Evolutionary conservation across 2,329 filamentous ascomycete species (phyloP).

Genomic region (Knoxdaviesia proteae): DNA sequence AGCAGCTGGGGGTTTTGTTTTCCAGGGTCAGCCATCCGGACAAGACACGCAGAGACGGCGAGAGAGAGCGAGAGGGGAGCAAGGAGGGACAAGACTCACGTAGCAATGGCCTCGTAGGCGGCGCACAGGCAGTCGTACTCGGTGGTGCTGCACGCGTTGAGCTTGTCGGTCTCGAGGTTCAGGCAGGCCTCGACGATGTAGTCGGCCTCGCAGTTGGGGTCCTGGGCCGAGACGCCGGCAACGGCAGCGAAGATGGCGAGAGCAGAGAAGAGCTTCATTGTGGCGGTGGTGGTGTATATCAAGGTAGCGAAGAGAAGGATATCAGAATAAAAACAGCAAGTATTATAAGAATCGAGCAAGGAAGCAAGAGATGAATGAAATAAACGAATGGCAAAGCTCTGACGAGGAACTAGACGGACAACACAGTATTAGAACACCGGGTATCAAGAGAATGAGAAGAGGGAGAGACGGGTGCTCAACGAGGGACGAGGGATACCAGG

Average conservation of each 20-base stretch:
- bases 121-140: conserved; percentile 28
- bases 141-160: conserved; percentile 14
- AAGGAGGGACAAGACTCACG: conserved; percentile 14
- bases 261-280: conserved; percentile 24
- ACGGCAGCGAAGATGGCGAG: conserved; percentile 18
- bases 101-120: conserved; percentile 21
- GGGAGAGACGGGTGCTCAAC: neutral
- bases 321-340: conserved; percentile 3
- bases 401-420: too few species aligned
- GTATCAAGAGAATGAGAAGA: neutral
- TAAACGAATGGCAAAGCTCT: too few species aligned
- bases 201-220: conserved; percentile 18
- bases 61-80: neutral
- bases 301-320: conserved; percentile 1
- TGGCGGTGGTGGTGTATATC: conserved; percentile 7
- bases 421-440: neutral
- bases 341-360: neutral
- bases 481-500: neutral
- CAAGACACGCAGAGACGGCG: neutral
- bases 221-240: conserved; percentile 11
- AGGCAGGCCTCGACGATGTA: conserved; percentile 26
- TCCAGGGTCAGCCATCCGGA: neutral
- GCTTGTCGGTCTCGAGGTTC: conserved; percentile 16
- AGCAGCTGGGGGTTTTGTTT: conserved; percentile 19
- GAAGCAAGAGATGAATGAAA: neutral